Base-by-base conservation (phyloP, 345 rosid genomes). In the Euphorbia peplus region DNA sequence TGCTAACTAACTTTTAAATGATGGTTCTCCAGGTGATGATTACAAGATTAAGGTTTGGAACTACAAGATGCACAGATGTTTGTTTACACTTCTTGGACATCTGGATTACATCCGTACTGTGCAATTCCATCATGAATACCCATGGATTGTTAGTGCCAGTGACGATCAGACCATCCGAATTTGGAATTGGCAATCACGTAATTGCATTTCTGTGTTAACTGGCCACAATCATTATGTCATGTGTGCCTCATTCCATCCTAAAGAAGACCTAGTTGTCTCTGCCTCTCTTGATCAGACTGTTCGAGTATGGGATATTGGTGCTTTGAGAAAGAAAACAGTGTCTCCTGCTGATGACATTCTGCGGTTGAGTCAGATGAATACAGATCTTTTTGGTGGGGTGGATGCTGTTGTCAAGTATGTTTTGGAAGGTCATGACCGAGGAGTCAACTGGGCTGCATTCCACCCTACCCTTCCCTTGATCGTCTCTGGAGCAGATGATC, bases 101-200 rank as follows among this genome's bases (percentile, higher is more conserved):
- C 97, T 92, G 71, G 98, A 95, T 72, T 95, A 95, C 60, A 92
- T 92, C 69, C 96, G 99, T 25, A 95, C 98, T 2, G 99, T 91
- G 66, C 98, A 95, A 72, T 91, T 95, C 70, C 98, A 95, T 80
- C 98, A 95, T 62, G 99, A 95, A 70, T 81, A 86, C 76, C 98
- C 98, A 0, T 95, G 99, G 99, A 95, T 95, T 46, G 98, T 95
- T 72, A 95, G 99, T 80, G 96, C 99, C 14, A 92, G 99, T 81
- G 96, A 95, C 37, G 99, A 95, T 76, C 99, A 91, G 81, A 95
- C 99, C 61, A 95, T 95, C 55, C 93, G 96, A 74, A 84, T 95
- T 62, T 92, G 99, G 98, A 95, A 95, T 76, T 92, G 99, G 99
- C 99, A 95, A 71, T 95, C 99, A 11, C 86, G 98, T 18, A 91